Conservation (phyloP, 1,139 yeast genomes). For the Blastobotrys persicus region DNA sequence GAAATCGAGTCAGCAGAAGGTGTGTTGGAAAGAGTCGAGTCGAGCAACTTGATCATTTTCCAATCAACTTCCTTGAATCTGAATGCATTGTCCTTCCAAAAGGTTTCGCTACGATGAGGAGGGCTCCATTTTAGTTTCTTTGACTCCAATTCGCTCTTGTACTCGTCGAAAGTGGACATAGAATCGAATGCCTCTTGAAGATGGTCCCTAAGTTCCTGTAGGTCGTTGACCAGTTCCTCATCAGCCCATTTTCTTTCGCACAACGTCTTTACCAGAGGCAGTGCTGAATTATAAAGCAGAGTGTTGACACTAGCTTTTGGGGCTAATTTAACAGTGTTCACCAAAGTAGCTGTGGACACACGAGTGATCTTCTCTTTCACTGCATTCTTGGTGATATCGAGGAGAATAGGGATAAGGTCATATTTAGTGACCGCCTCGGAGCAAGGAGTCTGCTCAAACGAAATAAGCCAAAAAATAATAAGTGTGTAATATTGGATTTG, state of each 20-base stretch:
- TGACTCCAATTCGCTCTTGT: conserved; percentile 77
- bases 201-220: conserved; percentile 53
- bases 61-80: conserved; percentile 77
- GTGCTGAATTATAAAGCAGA: conserved; percentile 73
- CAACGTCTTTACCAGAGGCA: conserved; percentile 63
- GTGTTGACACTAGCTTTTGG: conserved; percentile 56
- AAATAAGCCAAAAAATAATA: conserved; percentile 77
- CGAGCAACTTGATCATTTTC: conserved; percentile 61
- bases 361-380: conserved; percentile 91
- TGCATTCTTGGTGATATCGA: conserved; percentile 71
- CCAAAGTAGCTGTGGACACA: conserved; percentile 69
- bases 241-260: conserved; percentile 92
- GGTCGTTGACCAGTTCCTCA: conserved; percentile 80
- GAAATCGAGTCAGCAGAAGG: conserved; percentile 35
- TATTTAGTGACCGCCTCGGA: conserved; percentile 47
- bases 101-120: conserved; percentile 81
- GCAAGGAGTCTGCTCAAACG: conserved; percentile 63
- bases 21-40: conserved; percentile 35
- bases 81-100: conserved; percentile 81
- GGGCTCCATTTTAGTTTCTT: conserved; percentile 87
- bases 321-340: conserved; percentile 41
- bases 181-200: conserved; percentile 71
- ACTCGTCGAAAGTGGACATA: conserved; percentile 91
- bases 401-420: conserved; percentile 50
- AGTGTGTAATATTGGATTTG: conserved; percentile 83